Percentiles rank a stretch among this genome's conserved stretches.
phyloP scores from a whole-genome alignment of 495 filamentous ascomycete species.

The Aspergillus hancockii region DNA sequence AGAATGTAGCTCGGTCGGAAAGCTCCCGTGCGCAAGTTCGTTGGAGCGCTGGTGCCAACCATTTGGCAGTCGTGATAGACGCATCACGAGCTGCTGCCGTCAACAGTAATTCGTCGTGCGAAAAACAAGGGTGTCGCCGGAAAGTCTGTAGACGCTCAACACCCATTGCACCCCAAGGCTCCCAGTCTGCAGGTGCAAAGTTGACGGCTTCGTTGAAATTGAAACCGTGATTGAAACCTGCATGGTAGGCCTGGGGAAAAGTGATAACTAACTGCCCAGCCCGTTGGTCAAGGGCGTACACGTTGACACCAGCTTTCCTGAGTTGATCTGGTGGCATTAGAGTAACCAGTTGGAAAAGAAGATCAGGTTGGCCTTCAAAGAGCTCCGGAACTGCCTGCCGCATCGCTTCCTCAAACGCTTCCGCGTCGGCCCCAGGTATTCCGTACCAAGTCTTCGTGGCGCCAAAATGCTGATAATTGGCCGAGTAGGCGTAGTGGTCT shows the following conservation, averaged over 20 bases:
- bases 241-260: slow-evolving; percentile 89
- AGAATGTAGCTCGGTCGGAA: slow-evolving; percentile 64
- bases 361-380: slow-evolving; percentile 94
- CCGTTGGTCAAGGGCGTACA: slow-evolving; percentile 90
- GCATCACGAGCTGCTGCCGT: slow-evolving; percentile 78
- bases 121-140: slow-evolving; percentile 91
- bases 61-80: slow-evolving; percentile 91
- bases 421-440: slow-evolving; percentile 89
- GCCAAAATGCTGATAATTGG: slow-evolving; percentile 98
- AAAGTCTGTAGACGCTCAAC: slow-evolving; percentile 86
- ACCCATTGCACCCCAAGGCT: slow-evolving; percentile 84
- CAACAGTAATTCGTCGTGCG: slow-evolving; percentile 93
- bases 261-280: slow-evolving; percentile 97
- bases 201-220: slow-evolving; percentile 99
- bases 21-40: slow-evolving; percentile 74
- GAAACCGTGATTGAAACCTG: slow-evolving; percentile 94
- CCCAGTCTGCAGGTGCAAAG: slow-evolving; percentile 96
- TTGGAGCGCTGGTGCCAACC: slow-evolving; percentile 84
- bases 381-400: slow-evolving; percentile 91
- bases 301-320: slow-evolving; percentile 89
- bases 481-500: slow-evolving; percentile 96
- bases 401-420: slow-evolving; percentile 95
- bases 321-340: slow-evolving; percentile 91
- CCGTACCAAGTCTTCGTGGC: slow-evolving; percentile 99
- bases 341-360: slow-evolving; percentile 96